These are phyloP conservation scores for Pichia nakasei DNA, from an alignment of 805 yeast species.

Conservation along the genomic window DNA sequence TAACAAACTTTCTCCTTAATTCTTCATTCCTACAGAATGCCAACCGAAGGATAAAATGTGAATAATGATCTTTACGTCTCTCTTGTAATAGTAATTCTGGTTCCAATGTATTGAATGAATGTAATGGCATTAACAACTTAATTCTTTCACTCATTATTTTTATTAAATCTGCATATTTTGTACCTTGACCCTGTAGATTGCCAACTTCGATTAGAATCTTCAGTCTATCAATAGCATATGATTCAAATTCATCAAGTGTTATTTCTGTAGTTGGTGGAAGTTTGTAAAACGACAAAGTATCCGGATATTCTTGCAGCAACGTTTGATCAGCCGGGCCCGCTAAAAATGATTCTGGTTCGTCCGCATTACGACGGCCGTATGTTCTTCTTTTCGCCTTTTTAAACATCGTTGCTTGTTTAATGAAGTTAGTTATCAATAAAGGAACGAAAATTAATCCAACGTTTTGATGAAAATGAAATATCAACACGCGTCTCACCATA, in stretches of 20 bases:
- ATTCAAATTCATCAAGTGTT: slow-evolving; percentile 86
- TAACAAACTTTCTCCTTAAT: slow-evolving; percentile 66
- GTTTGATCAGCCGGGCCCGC: slow-evolving; percentile 2
- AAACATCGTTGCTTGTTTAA: slow-evolving; percentile 47
- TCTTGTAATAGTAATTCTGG: slow-evolving; percentile 41
- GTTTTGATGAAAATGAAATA: too few relatives aligned
- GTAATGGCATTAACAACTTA: slow-evolving; percentile 56
- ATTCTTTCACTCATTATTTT: slow-evolving; percentile 55
- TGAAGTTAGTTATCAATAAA: too few relatives aligned
- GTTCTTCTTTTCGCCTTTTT: slow-evolving; percentile 69
- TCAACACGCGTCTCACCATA: too few relatives aligned
- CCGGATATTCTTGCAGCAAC: slow-evolving; percentile 31
- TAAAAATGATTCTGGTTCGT: slow-evolving; percentile 20
- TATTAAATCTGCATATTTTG: slow-evolving; percentile 57
- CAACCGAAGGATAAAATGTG: slow-evolving; percentile 79
- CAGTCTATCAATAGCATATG: slow-evolving; percentile 91
- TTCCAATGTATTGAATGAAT: slow-evolving; percentile 30
- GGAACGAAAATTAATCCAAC: too few relatives aligned
- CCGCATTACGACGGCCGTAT: slow-evolving; percentile 62
- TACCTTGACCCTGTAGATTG: slow-evolving; percentile 56
- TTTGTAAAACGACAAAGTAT: slow-evolving; percentile 66
- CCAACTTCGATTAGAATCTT: slow-evolving; percentile 80
- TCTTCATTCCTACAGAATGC: slow-evolving; percentile 88
- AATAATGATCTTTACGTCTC: slow-evolving; percentile 82
- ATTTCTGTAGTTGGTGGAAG: slow-evolving; percentile 77